Evolutionary conservation across 2,329 filamentous ascomycete species (phyloP), one percentile per base, ranked within the genome.

Genomic region (Neoscytalidium dimidiatum): DNA sequence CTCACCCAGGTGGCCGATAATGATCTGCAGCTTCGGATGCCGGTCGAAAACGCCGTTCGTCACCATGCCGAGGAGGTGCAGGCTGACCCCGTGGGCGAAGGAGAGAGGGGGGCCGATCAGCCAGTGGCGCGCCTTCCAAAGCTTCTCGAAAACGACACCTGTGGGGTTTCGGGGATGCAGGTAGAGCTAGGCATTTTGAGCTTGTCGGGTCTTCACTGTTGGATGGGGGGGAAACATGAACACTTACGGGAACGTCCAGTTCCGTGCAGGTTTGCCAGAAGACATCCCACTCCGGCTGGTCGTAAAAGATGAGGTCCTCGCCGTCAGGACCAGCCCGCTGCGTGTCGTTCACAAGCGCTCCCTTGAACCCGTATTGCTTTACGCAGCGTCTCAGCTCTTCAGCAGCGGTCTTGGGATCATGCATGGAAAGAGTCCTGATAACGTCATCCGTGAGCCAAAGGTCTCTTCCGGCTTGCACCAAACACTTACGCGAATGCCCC

Each of bases 311-410:
- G 48, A 74, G 73, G 35, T 71, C 71, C 35, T 73, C 70, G 14
- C 68, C 74, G 3, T 74, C 68, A 1, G 57, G 52, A 3, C 73
- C 73, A n/a, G 70, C 72, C 5, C 71, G 72, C 62, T 76, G 73
- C 51, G 71, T 74, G 60, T 75, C 73, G 56, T 76, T 74, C 8
- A 90, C 81, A 4, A 90, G 75, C 3, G 82, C 86, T 2, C 88
- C 87, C 66, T 86, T 83, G 78, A 90, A 89, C n/a, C 86, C 86
- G 56, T 84, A 66, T 57, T 75, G 69, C 44, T 70, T 74, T 0
- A 76, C 71, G 5, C 73, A 72, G 64, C 74, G 66, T 43, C 68
- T 64, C 41, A 75, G 48, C 56, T 75, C 74, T 2, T 71, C 69
- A 1, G 72, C 71, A 38, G 74, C 74, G 51, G 74, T 70, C 38